Conservation (phyloP, 2,329 filamentous ascomycete genomes). For the Cercospora brassicicola region DNA sequence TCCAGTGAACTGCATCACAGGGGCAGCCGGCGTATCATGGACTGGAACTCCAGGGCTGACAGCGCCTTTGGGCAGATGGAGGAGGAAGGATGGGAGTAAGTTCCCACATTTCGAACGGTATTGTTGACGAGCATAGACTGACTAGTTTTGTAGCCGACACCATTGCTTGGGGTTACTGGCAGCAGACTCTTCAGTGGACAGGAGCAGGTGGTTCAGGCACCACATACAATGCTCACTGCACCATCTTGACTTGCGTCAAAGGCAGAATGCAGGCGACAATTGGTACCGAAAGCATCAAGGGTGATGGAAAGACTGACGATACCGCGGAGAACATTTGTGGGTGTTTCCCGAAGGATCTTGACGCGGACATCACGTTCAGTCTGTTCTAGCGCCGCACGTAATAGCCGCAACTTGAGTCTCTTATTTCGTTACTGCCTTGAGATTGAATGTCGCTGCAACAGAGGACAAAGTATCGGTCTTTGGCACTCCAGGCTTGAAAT, state of each 20-base stretch:
- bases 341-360: neutral
- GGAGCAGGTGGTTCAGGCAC: neutral
- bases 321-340: neutral
- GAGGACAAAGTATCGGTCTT: neutral
- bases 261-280: neutral
- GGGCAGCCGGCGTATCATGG: neutral
- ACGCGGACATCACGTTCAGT: neutral
- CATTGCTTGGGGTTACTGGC: neutral
- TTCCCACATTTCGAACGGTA: neutral
- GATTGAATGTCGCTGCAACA: neutral
- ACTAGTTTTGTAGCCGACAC: neutral
- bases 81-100: neutral
- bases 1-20: neutral
- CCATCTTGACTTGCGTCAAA: conserved; percentile 3
- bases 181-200: neutral
- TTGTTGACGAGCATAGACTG: no score
- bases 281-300: neutral
- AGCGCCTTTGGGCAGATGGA: neutral
- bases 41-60: neutral
- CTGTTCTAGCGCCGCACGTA: neutral
- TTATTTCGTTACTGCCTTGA: no score
- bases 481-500: neutral
- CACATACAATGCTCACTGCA: conserved; percentile 4
- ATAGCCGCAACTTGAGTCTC: no score
- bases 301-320: neutral